Evolutionary conservation across 371 early-diverging fungal species (phyloP).

Genomic region (Mucor indicus): DNA sequence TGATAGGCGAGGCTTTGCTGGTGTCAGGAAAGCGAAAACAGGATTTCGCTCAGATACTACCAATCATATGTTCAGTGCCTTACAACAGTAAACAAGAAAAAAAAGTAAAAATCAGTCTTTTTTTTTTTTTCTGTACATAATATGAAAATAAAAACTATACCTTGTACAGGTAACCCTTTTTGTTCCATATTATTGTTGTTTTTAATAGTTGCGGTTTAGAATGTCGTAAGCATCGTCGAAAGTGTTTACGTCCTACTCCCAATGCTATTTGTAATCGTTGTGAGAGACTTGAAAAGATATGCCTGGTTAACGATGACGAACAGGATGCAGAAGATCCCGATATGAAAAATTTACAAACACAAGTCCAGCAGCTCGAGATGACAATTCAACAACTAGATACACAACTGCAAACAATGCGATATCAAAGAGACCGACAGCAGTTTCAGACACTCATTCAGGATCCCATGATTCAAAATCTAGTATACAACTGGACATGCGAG

Average conservation of each 20-base stretch:
- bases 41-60: not conserved
- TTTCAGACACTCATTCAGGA: no score
- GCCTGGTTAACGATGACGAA: not conserved
- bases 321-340: not conserved
- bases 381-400: not conserved
- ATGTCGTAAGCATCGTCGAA: not conserved
- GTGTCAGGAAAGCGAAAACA: conserved; percentile 30
- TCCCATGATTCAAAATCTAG: not conserved
- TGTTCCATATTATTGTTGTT: not conserved
- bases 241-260: not conserved
- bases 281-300: not conserved
- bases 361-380: not conserved
- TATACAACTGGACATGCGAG: conserved; percentile 4
- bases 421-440: not conserved
- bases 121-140: not conserved
- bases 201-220: not conserved
- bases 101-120: not conserved
- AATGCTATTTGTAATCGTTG: not conserved
- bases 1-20: conserved; percentile 59
- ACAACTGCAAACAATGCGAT: not conserved
- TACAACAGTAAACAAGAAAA: conserved; percentile 1
- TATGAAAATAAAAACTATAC: not conserved
- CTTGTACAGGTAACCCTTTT: conserved; percentile 1
- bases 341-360: not conserved
- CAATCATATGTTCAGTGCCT: conserved; percentile 8